A percentile compares a stretch with the other conserved stretches of the same genome.
These are phyloP conservation scores for Hymenochaete sp. DNA, from an alignment of 1,284 basidiomycete species.

Conservation along the genomic window DNA sequence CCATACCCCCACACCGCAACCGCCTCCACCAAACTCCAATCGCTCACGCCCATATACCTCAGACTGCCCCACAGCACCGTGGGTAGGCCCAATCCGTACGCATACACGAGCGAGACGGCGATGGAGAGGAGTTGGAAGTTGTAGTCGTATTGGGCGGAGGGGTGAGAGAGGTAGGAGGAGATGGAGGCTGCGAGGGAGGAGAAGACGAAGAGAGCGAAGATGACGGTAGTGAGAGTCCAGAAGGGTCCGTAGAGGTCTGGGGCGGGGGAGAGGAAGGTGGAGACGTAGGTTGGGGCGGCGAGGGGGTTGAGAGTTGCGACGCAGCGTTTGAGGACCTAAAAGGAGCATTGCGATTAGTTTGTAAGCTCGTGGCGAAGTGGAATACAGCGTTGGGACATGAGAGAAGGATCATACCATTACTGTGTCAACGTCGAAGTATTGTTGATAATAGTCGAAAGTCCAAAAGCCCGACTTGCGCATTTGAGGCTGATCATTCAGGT, in stretches of 20 bases:
- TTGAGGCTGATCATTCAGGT: constrained; percentile 40
- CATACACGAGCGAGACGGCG: constrained; percentile 76
- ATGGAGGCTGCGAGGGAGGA: constrained; percentile 84
- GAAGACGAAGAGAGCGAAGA: constrained; percentile 85
- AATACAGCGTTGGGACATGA: too few species aligned
- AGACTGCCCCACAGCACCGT: constrained; percentile 72
- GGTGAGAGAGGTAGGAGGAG: constrained; percentile 65
- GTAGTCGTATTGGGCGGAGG: constrained; percentile 54
- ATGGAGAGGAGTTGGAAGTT: constrained; percentile 79
- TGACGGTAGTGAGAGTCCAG: constrained; percentile 90
- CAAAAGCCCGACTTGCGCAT: constrained; percentile 47
- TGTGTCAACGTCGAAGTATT: constrained; percentile 76
- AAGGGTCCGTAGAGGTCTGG: constrained; percentile 84
- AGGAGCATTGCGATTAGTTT: background rate
- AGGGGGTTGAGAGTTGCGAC: constrained; percentile 64
- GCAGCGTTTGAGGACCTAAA: constrained; percentile 59
- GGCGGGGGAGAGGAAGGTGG: constrained; percentile 54
- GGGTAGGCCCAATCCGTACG: constrained; percentile 77
- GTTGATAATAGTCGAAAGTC: constrained; percentile 71
- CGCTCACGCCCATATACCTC: constrained; percentile 74
- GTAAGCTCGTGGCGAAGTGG: too few species aligned
- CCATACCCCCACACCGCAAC: constrained; percentile 67
- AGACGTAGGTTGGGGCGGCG: constrained; percentile 42
- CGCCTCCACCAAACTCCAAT: constrained; percentile 80
- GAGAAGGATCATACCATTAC: too few species aligned